phyloP scores from a whole-genome alignment of 805 yeast genomes.

The Schwanniomyces vanrijiae region DNA sequence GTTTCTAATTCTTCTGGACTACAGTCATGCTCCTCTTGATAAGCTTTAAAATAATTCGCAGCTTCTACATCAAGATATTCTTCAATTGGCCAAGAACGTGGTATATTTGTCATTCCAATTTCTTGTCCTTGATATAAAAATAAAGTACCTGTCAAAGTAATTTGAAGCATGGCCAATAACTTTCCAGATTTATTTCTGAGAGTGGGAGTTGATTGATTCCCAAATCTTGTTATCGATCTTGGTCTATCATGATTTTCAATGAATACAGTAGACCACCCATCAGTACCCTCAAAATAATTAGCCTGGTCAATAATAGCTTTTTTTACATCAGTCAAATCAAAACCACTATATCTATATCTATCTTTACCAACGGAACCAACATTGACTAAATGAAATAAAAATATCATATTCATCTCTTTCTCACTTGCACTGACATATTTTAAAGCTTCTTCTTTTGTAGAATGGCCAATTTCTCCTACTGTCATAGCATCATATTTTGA shows the following conservation, averaged over 20 bases:
- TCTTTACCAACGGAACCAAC: constrained; percentile 39
- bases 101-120: constrained; percentile 53
- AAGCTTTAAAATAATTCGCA: constrained; percentile 39
- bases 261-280: constrained; percentile 59
- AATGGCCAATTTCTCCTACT: constrained; percentile 57
- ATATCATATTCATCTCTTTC: constrained; percentile 38
- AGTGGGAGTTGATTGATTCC: constrained; percentile 37
- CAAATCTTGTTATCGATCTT: constrained; percentile 52
- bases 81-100: constrained; percentile 44
- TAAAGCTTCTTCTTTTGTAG: constrained; percentile 40
- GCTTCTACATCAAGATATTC: constrained; percentile 54
- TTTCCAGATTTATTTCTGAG: constrained; percentile 49
- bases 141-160: constrained; percentile 52
- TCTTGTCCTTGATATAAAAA: constrained; percentile 65
- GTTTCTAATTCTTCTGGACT: constrained; percentile 15
- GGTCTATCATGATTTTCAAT: constrained; percentile 63
- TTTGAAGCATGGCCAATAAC: constrained; percentile 45
- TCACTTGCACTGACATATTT: constrained; percentile 42
- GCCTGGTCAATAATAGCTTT: constrained; percentile 34
- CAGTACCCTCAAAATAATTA: constrained; percentile 45
- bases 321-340: constrained; percentile 39
- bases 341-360: constrained; percentile 35
- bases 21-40: constrained; percentile 22
- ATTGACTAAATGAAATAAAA: constrained; percentile 31
- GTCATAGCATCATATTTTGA: constrained; percentile 52